Percentiles rank a stretch among this genome's conserved stretches.
phyloP scores from a whole-genome alignment of 2,329 filamentous ascomycete species.

The Fusarium cicatricum region DNA sequence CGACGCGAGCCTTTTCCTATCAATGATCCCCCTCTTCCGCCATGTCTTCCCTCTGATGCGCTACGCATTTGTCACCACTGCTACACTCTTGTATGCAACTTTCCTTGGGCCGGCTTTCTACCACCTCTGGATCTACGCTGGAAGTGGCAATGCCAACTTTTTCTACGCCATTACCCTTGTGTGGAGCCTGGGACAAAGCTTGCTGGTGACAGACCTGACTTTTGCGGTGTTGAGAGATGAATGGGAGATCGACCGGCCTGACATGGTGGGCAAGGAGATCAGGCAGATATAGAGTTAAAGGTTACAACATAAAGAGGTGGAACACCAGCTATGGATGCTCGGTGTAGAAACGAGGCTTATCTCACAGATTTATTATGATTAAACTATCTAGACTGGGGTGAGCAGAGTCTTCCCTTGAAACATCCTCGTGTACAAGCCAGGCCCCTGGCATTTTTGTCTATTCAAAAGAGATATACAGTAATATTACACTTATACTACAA shows the following conservation, averaged over 20 bases:
- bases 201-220: slow-evolving; percentile 86
- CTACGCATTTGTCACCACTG: slow-evolving; percentile 87
- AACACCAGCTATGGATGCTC: background rate
- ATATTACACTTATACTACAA: slow-evolving; percentile 25
- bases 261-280: slow-evolving; percentile 87
- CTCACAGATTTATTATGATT: background rate
- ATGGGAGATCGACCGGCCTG: slow-evolving; percentile 90
- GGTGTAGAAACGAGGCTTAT: background rate
- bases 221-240: slow-evolving; percentile 93
- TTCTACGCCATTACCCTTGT: slow-evolving; percentile 99
- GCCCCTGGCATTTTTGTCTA: slow-evolving; percentile 15
- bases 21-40: slow-evolving; percentile 83
- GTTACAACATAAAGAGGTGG: slow-evolving; percentile 7
- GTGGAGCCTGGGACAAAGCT: slow-evolving; percentile 89
- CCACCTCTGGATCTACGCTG: slow-evolving; percentile 97
- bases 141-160: slow-evolving; percentile 98
- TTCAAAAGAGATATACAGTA: slow-evolving; percentile 28
- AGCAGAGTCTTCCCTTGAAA: slow-evolving; percentile 24
- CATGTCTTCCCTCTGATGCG: slow-evolving; percentile 94
- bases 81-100: slow-evolving; percentile 85
- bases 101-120: slow-evolving; percentile 95
- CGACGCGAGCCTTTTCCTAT: slow-evolving; percentile 87
- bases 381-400: slow-evolving; percentile 23
- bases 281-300: slow-evolving; percentile 73
- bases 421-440: slow-evolving; percentile 2